Percentiles rank a stretch among this genome's conserved stretches.
Conservation (phyloP, 176 grass and related monocot species). For the Oryza meyeriana region DNA sequence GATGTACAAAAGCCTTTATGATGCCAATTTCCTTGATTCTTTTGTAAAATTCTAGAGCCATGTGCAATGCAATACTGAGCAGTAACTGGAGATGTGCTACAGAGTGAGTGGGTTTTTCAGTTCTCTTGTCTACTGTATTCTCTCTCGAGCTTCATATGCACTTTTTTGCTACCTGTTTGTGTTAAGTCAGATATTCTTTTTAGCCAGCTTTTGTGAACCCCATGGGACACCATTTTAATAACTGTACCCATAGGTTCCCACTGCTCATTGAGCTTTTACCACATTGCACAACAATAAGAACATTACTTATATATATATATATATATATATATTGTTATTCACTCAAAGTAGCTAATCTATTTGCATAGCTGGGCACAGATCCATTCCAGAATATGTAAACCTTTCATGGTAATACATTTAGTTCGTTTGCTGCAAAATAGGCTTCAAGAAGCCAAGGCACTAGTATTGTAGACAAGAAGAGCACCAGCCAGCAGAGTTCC, state of each 20-base stretch:
- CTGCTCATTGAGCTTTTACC: background rate
- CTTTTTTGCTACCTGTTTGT: background rate
- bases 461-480: constrained; percentile 91
- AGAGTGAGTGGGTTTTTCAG: background rate
- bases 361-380: background rate
- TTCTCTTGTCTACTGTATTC: background rate
- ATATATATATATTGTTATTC: background rate
- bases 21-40: constrained; percentile 29
- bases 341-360: background rate
- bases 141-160: background rate
- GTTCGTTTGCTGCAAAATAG: background rate
- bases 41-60: background rate
- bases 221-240: background rate
- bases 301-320: background rate
- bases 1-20: constrained; percentile 26
- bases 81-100: background rate
- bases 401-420: background rate
- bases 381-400: background rate
- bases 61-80: constrained; percentile 5
- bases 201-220: background rate
- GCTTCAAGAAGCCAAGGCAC: constrained; percentile 52
- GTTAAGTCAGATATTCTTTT: constrained; percentile 16
- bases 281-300: background rate
- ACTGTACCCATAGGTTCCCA: background rate
- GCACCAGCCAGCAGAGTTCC: constrained; percentile 73